These are phyloP conservation scores for Zostera marina DNA, from an alignment of 116 monocot genomes.

Conservation along the genomic window DNA sequence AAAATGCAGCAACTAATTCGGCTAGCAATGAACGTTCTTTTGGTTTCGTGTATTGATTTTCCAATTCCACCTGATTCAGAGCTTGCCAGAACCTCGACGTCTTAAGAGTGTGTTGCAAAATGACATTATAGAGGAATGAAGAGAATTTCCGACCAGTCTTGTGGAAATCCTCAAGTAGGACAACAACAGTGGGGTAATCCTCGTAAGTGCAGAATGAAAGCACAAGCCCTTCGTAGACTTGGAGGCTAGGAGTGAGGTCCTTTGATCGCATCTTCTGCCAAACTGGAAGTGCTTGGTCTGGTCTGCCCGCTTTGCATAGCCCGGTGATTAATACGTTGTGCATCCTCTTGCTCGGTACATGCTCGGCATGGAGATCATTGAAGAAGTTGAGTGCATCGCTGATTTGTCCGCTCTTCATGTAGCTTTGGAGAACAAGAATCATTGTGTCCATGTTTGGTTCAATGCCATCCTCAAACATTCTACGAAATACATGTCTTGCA, in stretches of 20 bases:
- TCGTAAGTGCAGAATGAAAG: constrained; percentile 26
- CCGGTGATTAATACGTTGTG: constrained; percentile 55
- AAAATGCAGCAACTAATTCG: constrained; percentile 42
- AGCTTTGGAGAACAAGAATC: constrained; percentile 44
- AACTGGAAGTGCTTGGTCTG: constrained; percentile 38
- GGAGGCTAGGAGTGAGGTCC: constrained; percentile 43
- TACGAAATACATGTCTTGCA: constrained; percentile 37
- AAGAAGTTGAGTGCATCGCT: constrained; percentile 47
- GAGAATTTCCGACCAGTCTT: constrained; percentile 49
- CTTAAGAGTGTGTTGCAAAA: constrained; percentile 62
- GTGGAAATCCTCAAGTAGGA: constrained; percentile 52
- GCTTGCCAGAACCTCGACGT: constrained; percentile 25
- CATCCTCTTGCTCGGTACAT: constrained; percentile 32
- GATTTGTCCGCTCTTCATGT: constrained; percentile 37
- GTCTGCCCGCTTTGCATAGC: constrained; percentile 48
- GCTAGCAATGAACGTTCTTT: constrained; percentile 23
- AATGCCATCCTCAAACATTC: constrained; percentile 40
- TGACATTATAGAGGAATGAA: constrained; percentile 60
- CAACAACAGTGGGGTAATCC: constrained; percentile 33
- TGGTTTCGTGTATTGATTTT: neutral
- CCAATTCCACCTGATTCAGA: constrained; percentile 20
- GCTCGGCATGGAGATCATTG: constrained; percentile 17
- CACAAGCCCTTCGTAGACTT: constrained; percentile 72
- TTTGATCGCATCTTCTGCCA: constrained; percentile 64
- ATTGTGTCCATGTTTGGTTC: constrained; percentile 29